These are phyloP conservation scores for Mucor saturninus DNA, from an alignment of 371 early-diverging fungal genomes.

Conservation along the genomic window DNA sequence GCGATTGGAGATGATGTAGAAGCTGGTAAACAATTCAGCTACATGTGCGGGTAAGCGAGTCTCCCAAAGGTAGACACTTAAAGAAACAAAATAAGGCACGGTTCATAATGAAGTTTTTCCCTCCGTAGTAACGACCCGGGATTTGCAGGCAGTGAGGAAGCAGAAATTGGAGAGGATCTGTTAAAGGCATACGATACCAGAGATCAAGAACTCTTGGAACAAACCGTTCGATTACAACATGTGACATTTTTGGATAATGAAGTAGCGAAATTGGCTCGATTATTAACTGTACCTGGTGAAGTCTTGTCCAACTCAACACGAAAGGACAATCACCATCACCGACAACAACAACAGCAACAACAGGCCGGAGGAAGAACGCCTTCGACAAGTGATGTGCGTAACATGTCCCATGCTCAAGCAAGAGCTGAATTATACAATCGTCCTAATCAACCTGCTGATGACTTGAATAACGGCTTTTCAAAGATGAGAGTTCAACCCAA, in stretches of 20 bases:
- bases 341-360: constrained; percentile 25
- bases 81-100: no score
- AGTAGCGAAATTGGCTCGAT: constrained; percentile 63
- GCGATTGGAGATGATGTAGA: constrained; percentile 83
- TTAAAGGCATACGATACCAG: constrained; percentile 77
- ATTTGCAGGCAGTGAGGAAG: constrained; percentile 78
- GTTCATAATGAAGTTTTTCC: no score
- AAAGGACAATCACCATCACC: constrained; percentile 3
- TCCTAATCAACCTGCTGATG: constrained; percentile 10
- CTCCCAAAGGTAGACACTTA: no score
- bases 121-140: constrained; percentile 43
- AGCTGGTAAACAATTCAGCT: constrained; percentile 74
- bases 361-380: neutral
- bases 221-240: constrained; percentile 59
- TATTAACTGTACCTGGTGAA: constrained; percentile 60
- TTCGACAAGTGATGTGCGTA: constrained; percentile 8
- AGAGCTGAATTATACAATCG: constrained; percentile 29
- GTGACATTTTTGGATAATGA: constrained; percentile 80
- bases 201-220: constrained; percentile 70
- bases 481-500: constrained; percentile 5
- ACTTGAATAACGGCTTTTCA: constrained; percentile 13
- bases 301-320: constrained; percentile 29
- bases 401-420: constrained; percentile 40
- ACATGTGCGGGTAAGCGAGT: constrained; percentile 61
- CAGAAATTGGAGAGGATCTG: constrained; percentile 65